phyloP scores from a whole-genome alignment of 2,329 filamentous ascomycete species.

The Phialophora verrucosa region DNA sequence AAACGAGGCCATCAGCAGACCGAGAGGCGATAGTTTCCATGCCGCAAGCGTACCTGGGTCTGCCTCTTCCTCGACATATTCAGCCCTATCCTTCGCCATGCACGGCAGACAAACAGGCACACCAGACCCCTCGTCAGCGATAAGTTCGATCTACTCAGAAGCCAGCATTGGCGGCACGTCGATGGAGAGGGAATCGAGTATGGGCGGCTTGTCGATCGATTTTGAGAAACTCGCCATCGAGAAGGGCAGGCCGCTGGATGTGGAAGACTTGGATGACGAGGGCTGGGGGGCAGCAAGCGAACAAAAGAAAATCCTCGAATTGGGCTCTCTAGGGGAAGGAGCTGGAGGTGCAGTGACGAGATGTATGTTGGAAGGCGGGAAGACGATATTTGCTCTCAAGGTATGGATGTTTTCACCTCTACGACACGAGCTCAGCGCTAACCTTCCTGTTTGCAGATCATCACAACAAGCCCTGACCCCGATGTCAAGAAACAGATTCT shows the following conservation, averaged over 20 bases:
- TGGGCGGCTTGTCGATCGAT: slow-evolving; percentile 74
- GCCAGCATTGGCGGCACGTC: slow-evolving; percentile 73
- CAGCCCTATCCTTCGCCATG: slow-evolving; percentile 80
- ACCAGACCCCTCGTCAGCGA: slow-evolving; percentile 85
- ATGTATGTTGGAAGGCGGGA: slow-evolving; percentile 86
- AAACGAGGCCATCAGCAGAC: slow-evolving; percentile 79
- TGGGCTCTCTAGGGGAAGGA: slow-evolving; percentile 90
- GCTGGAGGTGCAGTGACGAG: slow-evolving; percentile 94
- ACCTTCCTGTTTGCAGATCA: slow-evolving; percentile 66
- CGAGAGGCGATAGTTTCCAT: slow-evolving; percentile 82
- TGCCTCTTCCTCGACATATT: slow-evolving; percentile 85
- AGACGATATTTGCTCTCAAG: slow-evolving; percentile 95
- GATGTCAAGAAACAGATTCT: slow-evolving; percentile 99
- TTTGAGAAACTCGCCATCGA: slow-evolving; percentile 83
- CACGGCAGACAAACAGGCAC: slow-evolving; percentile 68
- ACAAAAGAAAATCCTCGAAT: slow-evolving; percentile 83
- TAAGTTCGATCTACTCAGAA: slow-evolving; percentile 83
- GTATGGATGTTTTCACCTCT: slow-evolving; percentile 55
- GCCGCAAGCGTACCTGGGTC: slow-evolving; percentile 81
- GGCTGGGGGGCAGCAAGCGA: slow-evolving; percentile 93
- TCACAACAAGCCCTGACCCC: slow-evolving; percentile 96
- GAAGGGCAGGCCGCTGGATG: slow-evolving; percentile 81
- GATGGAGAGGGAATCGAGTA: slow-evolving; percentile 83
- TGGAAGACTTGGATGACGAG: slow-evolving; percentile 92
- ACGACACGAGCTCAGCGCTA: not conserved